phyloP scores from a whole-genome alignment of 2,329 filamentous ascomycete genomes.

The Huntiella omanensis region DNA sequence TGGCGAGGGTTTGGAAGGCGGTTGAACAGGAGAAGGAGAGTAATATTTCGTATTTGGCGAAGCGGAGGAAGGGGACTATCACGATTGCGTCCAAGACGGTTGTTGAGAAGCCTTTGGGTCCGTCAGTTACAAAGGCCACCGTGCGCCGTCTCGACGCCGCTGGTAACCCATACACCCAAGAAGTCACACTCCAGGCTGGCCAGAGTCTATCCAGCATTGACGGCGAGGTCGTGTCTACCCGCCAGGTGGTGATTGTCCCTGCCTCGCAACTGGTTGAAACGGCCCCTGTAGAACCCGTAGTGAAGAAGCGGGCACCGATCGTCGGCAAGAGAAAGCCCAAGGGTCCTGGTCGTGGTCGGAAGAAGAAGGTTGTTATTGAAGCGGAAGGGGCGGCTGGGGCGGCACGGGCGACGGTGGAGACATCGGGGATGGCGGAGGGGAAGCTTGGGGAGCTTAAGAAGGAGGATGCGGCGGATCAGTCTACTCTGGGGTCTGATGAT shows the following conservation, averaged over 20 bases:
- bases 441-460: slow-evolving; percentile 1
- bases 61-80: slow-evolving; percentile 41
- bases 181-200: slow-evolving; percentile 63
- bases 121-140: slow-evolving; percentile 56
- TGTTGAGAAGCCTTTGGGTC: slow-evolving; percentile 24
- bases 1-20: slow-evolving; percentile 42
- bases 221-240: slow-evolving; percentile 53
- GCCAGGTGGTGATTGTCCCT: slow-evolving; percentile 34
- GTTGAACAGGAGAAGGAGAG: slow-evolving; percentile 39
- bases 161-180: slow-evolving; percentile 69
- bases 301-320: slow-evolving; percentile 41
- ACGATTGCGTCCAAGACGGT: slow-evolving; percentile 35
- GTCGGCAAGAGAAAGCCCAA: slow-evolving; percentile 68
- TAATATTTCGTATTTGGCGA: slow-evolving; percentile 36
- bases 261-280: slow-evolving; percentile 38
- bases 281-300: slow-evolving; percentile 21
- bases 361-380: slow-evolving; percentile 47
- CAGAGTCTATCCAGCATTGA: slow-evolving; percentile 41
- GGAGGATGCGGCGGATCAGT: slow-evolving; percentile 30
- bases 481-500: slow-evolving; percentile 26
- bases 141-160: slow-evolving; percentile 60
- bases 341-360: slow-evolving; percentile 48
- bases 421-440: too few relatives aligned
- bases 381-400: slow-evolving; percentile 19
- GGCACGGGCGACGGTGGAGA: slow-evolving; percentile 17